Evolutionary conservation across 2,329 filamentous ascomycete species (phyloP), one percentile per base, ranked within the genome.

Genomic region (Phyllachora maydis): DNA sequence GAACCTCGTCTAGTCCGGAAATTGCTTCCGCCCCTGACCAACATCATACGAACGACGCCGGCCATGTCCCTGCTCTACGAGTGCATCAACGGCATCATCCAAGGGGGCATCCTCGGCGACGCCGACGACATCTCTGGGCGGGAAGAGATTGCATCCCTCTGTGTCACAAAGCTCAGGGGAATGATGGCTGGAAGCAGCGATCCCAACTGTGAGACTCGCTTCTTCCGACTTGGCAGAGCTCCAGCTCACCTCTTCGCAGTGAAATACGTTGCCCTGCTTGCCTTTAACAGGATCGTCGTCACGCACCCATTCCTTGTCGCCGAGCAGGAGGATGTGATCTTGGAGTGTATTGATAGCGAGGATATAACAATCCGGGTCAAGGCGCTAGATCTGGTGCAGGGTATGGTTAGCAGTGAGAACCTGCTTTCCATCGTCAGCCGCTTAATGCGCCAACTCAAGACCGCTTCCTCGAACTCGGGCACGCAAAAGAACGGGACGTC

Each of bases 1-100:
- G 88, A 98, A 42, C 85, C 88, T 9, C 69, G 88, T 26, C 56
- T 98, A 6, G 76, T 92, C 23, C 79, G 77, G 42, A 98, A 98
- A 45, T 55, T 98, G 10, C 53, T 95, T 15, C 81, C 85, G 6
- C 88, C 88, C 10, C 54, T 98, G 30, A 92, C 82, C 1, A 81
- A 78, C 34, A 74, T 98, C 22, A 95, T 98, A 32, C 74, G 79
- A 36, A 92, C 83, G 1, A 98, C 88, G 0, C 76, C 78, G 4
- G 88, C 88, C 14, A 95, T 95, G 88, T 95, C 88, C n/a, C 51
- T 98, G 14, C 53, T 95, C 5, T 98, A 98, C 38, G 88, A 98
- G 49, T 98, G 88, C 42, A 93, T 98, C 48, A 93, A 91, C 44
- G 88, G 88, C 13, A 91, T 98, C 31, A 92, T 98, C 28, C 83